These are phyloP conservation scores for Mrakia blollopis DNA, from an alignment of 768 basidiomycete species.

Conservation along the genomic window DNA sequence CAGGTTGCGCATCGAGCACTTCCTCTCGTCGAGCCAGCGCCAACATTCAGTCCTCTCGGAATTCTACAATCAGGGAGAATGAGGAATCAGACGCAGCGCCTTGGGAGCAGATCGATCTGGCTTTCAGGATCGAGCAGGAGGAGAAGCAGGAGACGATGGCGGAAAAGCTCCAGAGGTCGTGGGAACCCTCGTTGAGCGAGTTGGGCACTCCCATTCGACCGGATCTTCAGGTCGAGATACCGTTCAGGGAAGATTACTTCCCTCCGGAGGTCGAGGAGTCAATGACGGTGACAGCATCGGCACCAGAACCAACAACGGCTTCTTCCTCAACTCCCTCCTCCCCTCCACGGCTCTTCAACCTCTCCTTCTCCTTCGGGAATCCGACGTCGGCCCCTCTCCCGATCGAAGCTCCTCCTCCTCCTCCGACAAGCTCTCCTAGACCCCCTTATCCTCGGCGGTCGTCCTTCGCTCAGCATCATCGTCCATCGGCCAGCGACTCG, in stretches of 20 bases:
- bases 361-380: not conserved
- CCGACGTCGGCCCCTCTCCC: not conserved
- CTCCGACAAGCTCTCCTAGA: no score
- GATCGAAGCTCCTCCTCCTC: no score
- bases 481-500: not conserved
- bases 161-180: not conserved
- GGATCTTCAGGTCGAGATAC: not conserved
- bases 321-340: not conserved
- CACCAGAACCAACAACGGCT: not conserved
- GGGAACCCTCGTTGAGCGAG: not conserved
- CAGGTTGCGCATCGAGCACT: not conserved
- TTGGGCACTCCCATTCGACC: not conserved
- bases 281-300: not conserved
- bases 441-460: not conserved
- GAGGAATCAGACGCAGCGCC: not conserved
- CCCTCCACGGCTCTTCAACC: not conserved
- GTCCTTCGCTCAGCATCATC: not conserved
- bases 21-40: not conserved
- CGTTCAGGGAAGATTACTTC: not conserved
- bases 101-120: not conserved
- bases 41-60: not conserved
- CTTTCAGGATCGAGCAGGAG: no score
- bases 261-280: no score
- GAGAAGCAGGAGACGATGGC: no score
- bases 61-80: not conserved